These are phyloP conservation scores for Hypoxylon fuscum DNA, from an alignment of 495 filamentous ascomycete genomes.

Conservation along the genomic window DNA sequence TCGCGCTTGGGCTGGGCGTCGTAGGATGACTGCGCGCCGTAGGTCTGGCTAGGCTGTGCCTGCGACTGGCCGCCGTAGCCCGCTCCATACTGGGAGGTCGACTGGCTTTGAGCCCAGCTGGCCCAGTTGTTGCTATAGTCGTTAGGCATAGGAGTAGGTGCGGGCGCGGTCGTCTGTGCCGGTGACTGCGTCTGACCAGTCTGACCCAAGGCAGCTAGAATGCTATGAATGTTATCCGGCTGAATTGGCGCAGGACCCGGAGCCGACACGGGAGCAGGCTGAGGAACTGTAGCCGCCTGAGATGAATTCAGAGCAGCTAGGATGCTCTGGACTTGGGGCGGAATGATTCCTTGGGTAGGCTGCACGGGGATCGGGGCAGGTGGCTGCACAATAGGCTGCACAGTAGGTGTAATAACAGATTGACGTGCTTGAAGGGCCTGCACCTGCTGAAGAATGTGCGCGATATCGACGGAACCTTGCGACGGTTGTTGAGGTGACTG, in stretches of 20 bases:
- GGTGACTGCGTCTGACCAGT: not conserved
- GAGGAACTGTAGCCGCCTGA: slow-evolving; percentile 1
- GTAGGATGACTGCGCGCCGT: slow-evolving; percentile 12
- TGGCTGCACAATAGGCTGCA: slow-evolving; percentile 9
- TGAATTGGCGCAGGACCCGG: slow-evolving; percentile 2
- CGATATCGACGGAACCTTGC: not conserved
- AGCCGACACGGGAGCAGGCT: not conserved
- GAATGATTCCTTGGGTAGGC: slow-evolving; percentile 1
- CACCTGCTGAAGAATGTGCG: slow-evolving; percentile 37
- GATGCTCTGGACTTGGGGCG: slow-evolving; percentile 18
- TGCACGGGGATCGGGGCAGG: slow-evolving; percentile 10
- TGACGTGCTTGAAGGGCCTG: slow-evolving; percentile 45
- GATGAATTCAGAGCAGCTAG: slow-evolving; percentile 23
- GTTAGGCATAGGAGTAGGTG: not conserved
- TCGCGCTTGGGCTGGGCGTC: slow-evolving; percentile 33
- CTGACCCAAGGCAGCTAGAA: slow-evolving; percentile 10
- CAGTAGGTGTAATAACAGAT: slow-evolving; percentile 7
- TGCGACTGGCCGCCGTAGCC: slow-evolving; percentile 14
- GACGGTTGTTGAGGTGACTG: slow-evolving; percentile 35
- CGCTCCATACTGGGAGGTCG: slow-evolving; percentile 8
- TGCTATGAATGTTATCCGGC: not conserved
- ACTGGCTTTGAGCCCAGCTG: slow-evolving; percentile 30
- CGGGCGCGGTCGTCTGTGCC: not conserved
- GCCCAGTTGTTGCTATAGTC: not conserved
- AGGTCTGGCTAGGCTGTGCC: slow-evolving; percentile 25